Evolutionary conservation across 306 rosid species (phyloP).

Genomic region (Cucumis hystrix): DNA sequence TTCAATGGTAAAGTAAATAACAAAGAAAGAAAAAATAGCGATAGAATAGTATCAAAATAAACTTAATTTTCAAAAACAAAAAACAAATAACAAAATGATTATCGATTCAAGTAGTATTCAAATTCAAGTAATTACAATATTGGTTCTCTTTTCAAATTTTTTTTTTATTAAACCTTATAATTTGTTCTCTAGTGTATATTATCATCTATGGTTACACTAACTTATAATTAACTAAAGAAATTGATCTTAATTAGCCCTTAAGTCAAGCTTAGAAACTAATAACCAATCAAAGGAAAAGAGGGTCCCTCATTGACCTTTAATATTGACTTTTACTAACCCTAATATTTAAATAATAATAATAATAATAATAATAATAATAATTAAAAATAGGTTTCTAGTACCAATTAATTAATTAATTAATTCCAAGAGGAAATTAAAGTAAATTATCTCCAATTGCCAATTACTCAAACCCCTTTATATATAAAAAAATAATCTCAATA

Average conservation of each 20-base stretch:
- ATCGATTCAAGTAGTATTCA: too few relatives aligned
- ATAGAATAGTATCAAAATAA: too few relatives aligned
- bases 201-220: too few relatives aligned
- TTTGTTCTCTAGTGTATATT: too few relatives aligned
- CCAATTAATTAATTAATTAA: neutral
- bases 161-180: too few relatives aligned
- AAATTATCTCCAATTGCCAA: neutral
- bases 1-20: too few relatives aligned
- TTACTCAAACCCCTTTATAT: neutral
- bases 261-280: neutral
- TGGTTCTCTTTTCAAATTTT: too few relatives aligned
- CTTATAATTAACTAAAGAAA: neutral
- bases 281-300: neutral
- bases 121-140: too few relatives aligned
- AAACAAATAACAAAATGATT: too few relatives aligned
- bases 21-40: too few relatives aligned
- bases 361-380: too few relatives aligned
- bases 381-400: neutral
- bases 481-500: neutral
- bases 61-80: too few relatives aligned
- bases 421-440: neutral
- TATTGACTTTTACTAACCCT: neutral
- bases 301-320: conserved; percentile 4
- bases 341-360: neutral
- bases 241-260: neutral